Base-by-base conservation (phyloP, 495 filamentous ascomycete species). In the Tuber aestivum region DNA sequence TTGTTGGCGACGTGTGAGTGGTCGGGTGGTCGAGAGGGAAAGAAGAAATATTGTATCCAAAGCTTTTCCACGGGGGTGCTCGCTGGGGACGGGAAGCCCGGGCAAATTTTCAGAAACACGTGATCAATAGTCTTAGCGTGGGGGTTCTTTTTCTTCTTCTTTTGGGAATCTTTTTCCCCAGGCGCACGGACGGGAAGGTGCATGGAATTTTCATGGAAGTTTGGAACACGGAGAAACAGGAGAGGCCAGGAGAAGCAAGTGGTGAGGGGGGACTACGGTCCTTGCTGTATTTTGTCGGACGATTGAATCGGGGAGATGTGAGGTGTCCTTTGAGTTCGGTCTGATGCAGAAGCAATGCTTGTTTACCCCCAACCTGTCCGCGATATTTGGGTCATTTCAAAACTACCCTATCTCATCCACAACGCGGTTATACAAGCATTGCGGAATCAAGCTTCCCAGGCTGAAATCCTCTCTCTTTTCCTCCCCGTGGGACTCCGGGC, bases 41-140 rank as follows among this genome's bases (percentile, higher is more conserved):
- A 65, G 56, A 65, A 65, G 56, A 65, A 65, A 65, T 65, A 65
- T 65, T 65, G 56, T 65, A 18, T 65, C 16, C 56, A 65, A 35
- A 65, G 27, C 56, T 65, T 32, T 32, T 35, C 14, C 35, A 65
- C 16, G 27, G 56, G 27, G 50, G 50, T 3, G 27, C 27, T 18
- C 56, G 12, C 16, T 18, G 9, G 48, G 23, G 48, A 32, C 56
- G 27, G n/a, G 56, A 65, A 35, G 56, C 50, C 45, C 0, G 56
- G 27, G 27, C 27, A 65, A 65, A 65, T 65, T 65, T 65, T 65
- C 56, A 16, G 5, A 56, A 65, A 35, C 56, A 65, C 56, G 56
- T 65, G 56, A 65, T 65, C 56, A 20, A 35, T 18, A 1, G 3
- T 12, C 56, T 35, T 65, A 65, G 56, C 27, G 56, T 65, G 56